Evolutionary conservation across 345 rosid genomes (phyloP), one percentile per base, ranked within the genome.

Genomic region (Cardiospermum halicacabum): DNA sequence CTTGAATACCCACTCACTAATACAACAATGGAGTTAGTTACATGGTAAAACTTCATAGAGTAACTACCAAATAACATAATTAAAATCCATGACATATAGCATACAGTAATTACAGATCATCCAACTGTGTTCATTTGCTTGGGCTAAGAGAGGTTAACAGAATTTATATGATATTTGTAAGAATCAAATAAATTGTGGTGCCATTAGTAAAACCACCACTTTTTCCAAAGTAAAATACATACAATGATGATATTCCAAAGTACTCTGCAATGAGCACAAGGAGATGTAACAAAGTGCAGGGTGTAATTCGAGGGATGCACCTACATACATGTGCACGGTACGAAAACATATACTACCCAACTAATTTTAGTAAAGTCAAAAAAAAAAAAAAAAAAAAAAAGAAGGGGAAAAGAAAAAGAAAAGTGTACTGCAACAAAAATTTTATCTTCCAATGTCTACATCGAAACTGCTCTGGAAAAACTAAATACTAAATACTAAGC

Each of bases 1-100:
- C 82, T 84, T 94, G 58, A 84, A 65, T 55, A 82, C 80, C 92
- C 98, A 93, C 74, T 93, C 97, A 65, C 98, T 93, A 80, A 47
- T 69, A 56, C 69, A 69, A 42, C 18, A 65, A 36, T 43, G 53
- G 50, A 66, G 67, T 13, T 21, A 51, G 49, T 60, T 30, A 72
- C 56, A 58, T 59, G 19, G 40, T 32, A 55, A 69, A 62, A 62
- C 58, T 58, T 32, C 42, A 48, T 26, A 18, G 53, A 19, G 34
- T 5, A 28, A 12, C 1, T 60, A 50, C 56, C 40, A 4, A 13
- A 43, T 40, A 25, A 13, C 28, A 18, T 65, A 27, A 8, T 7
- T 18, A 50, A 11, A 54, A 16, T 54, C 16, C n/a, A 43, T 54
- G 34, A 54, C 21, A 54, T 27, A 15, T 12, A 19, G 19, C 43